Evolutionary conservation across 495 filamentous ascomycete genomes (phyloP).

Genomic region (Aspergillus mulundensis): DNA sequence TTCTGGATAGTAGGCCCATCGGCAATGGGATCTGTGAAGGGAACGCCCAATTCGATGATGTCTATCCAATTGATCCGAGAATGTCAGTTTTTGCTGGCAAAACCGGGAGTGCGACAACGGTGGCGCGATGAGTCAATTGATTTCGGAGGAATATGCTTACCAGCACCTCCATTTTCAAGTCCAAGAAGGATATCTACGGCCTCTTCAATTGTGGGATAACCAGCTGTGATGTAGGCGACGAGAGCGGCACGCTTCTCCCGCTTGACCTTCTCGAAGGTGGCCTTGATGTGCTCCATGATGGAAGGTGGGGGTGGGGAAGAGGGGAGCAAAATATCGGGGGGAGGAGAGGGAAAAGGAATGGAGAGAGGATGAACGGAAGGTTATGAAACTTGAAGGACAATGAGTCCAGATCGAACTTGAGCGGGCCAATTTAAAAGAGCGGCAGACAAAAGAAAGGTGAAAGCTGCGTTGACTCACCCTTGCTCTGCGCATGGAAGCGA

Average conservation of each 20-base stretch:
- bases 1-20: conserved; percentile 94
- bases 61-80: conserved; percentile 22
- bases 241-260: conserved; percentile 63
- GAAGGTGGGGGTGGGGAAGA: conserved; percentile 17
- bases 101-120: neutral
- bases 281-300: conserved; percentile 74
- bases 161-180: conserved; percentile 90
- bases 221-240: conserved; percentile 94
- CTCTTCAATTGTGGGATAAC: conserved; percentile 78
- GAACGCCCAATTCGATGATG: conserved; percentile 59
- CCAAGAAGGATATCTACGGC: conserved; percentile 80
- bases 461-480: conserved; percentile 15
- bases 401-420: neutral
- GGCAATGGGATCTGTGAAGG: conserved; percentile 97
- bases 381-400: neutral
- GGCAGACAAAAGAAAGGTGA: neutral
- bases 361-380: neutral
- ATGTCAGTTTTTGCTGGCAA: neutral
- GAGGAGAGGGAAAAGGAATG: neutral
- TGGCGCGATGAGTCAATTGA: conserved; percentile 1
- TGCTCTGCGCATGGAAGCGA: neutral
- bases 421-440: neutral
- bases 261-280: conserved; percentile 86
- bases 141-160: conserved; percentile 42
- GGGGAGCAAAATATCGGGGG: conserved; percentile 13